Base-by-base conservation (phyloP, 345 rosid species). In the Carallia brachiata region DNA sequence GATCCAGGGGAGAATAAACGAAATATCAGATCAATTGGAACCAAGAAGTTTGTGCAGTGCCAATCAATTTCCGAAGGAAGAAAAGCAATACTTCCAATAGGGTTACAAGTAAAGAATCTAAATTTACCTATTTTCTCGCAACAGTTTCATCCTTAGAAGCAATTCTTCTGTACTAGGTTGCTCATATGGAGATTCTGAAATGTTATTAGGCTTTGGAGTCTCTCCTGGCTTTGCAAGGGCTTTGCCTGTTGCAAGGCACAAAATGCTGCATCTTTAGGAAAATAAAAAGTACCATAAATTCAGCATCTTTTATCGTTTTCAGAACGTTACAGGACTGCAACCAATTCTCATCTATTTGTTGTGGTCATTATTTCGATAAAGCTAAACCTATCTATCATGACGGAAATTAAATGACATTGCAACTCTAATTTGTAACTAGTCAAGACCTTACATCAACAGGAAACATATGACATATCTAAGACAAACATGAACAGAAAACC, bases 161-260 rank as follows among this genome's bases (percentile, higher is more conserved):
- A 90, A 66, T 70, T 91, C 97, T 67, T 81, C 82, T 30, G 78
- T 75, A 78, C 84, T 91, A 47, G 87, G 93, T 75, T 91, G 96
- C 70, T 90, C 95, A 70, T 80, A 75, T 60, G 87, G 81, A 79
- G 65, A 52, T 78, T 82, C 85, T 6, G 80, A 50, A 69, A 75
- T 52, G 55, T 53, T 73, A 18, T 9, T 53, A 72, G 79, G 52
- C 19, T 68, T 75, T 75, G 90, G 79, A 73, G 84, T 73, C 56
- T 88, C 96, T 74, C 72, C 94, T 57, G 75, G 68, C 77, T 84
- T 89, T 34, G 90, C 76, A 77, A 84, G 87, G 63, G 86, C 89
- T 78, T 84, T 91, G 19, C 85, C 99, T 92, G 66, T 73, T 61
- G 79, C 55, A 65, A 81, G 57, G 37, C 67, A 70, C 66, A 37